Conservation (phyloP, 148 eudicot genomes). For the Nepenthes gracilis region DNA sequence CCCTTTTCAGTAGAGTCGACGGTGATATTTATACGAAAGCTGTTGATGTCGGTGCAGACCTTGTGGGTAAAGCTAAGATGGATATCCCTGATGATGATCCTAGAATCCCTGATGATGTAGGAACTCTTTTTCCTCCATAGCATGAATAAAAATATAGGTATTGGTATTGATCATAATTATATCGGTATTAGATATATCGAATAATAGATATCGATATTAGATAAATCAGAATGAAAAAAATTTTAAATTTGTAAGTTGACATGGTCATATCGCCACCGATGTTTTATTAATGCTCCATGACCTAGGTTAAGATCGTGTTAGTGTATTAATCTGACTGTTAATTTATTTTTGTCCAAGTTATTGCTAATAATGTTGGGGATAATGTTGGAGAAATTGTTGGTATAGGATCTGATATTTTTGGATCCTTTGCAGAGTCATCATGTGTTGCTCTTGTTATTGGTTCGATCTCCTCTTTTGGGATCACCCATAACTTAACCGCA, state of each 20-base stretch:
- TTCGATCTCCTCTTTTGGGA: constrained; percentile 61
- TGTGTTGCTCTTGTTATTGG: constrained; percentile 67
- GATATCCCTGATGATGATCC: constrained; percentile 52
- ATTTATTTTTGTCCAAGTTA: constrained; percentile 31
- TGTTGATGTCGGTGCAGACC: constrained; percentile 46
- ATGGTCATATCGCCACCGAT: not conserved
- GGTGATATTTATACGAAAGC: constrained; percentile 50
- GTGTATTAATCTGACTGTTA: not conserved
- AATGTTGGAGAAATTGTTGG: constrained; percentile 78
- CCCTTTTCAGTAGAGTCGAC: constrained; percentile 45
- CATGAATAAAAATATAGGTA: not conserved
- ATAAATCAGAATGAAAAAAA: too few species aligned
- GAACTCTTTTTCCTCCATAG: not conserved
- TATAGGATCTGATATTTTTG: constrained; percentile 76
- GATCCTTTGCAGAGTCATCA: constrained; percentile 55
- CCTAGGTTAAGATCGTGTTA: not conserved
- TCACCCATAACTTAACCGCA: constrained; percentile 45
- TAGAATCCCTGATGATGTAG: constrained; percentile 44
- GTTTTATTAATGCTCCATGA: not conserved
- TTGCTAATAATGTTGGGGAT: constrained; percentile 78
- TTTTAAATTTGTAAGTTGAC: not conserved
- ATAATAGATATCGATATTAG: too few species aligned
- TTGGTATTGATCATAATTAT: too few species aligned
- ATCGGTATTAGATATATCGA: too few species aligned
- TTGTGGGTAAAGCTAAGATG: constrained; percentile 39